Evolutionary conservation across 805 yeast genomes (phyloP).

Genomic region (Nakazawaea populi): DNA sequence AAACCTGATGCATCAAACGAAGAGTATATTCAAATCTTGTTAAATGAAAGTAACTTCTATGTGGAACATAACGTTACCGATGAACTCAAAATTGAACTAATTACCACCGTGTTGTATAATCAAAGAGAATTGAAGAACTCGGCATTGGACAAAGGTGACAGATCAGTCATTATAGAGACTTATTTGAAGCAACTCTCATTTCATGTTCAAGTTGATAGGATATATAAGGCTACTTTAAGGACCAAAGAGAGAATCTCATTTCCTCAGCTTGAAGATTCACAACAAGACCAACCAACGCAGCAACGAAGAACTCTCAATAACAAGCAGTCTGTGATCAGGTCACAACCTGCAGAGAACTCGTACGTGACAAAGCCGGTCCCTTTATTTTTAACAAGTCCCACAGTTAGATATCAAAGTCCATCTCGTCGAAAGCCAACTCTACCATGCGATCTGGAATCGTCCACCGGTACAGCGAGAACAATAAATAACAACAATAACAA

Average conservation of each 20-base stretch:
- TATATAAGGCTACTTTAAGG: constrained; percentile 43
- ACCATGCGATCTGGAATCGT: neutral
- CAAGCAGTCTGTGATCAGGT: constrained; percentile 5
- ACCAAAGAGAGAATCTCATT: constrained; percentile 11
- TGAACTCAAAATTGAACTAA: constrained; percentile 32
- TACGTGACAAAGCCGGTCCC: constrained; percentile 10
- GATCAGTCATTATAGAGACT: constrained; percentile 37
- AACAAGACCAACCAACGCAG: constrained; percentile 1
- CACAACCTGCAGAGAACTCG: constrained; percentile 8
- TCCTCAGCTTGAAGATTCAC: constrained; percentile 9
- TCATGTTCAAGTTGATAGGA: constrained; percentile 59
- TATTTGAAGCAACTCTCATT: constrained; percentile 51
- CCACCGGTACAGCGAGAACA: neutral
- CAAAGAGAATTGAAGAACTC: constrained; percentile 12
- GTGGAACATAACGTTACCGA: constrained; percentile 45
- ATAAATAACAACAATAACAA: neutral
- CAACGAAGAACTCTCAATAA: neutral
- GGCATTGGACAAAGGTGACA: constrained; percentile 30
- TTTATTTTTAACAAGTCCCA: constrained; percentile 9
- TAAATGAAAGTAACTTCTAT: constrained; percentile 44
- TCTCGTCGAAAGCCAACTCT: neutral
- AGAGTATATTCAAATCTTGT: constrained; percentile 37
- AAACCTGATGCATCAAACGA: constrained; percentile 35
- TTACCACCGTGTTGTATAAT: constrained; percentile 24
- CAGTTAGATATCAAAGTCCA: constrained; percentile 9